These are phyloP conservation scores for Sistotremastrum suecicum DNA, from an alignment of 768 basidiomycete species.

Conservation along the genomic window DNA sequence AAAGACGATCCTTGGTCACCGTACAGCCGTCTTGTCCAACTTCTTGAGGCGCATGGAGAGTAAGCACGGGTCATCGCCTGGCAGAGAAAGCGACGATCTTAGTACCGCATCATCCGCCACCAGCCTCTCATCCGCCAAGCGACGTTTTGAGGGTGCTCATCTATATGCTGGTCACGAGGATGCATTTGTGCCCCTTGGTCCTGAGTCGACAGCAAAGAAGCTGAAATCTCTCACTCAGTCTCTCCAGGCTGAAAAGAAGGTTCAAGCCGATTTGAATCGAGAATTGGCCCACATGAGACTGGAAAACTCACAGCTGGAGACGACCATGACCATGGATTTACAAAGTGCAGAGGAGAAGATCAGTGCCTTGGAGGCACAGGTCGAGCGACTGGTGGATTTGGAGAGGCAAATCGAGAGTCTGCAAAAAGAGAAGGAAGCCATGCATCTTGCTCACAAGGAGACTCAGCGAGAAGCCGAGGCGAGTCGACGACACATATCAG, in stretches of 20 bases:
- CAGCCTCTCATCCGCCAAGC: slow-evolving; percentile 32
- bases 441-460: slow-evolving; percentile 6
- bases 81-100: slow-evolving; percentile 25
- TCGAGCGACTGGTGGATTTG: slow-evolving; percentile 35
- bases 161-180: slow-evolving; percentile 73
- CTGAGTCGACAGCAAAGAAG: slow-evolving; percentile 43
- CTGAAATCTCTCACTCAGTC: slow-evolving; percentile 47
- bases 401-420: slow-evolving; percentile 25
- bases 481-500: slow-evolving; percentile 4
- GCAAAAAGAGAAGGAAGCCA: too few species aligned
- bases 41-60: slow-evolving; percentile 57
- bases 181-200: slow-evolving; percentile 40
- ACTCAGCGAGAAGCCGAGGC: slow-evolving; percentile 18
- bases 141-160: slow-evolving; percentile 70
- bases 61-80: slow-evolving; percentile 20
- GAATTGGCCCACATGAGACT: slow-evolving; percentile 47
- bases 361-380: slow-evolving; percentile 37
- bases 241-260: slow-evolving; percentile 41
- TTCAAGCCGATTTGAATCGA: slow-evolving; percentile 44
- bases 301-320: slow-evolving; percentile 60
- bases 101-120: slow-evolving; percentile 26
- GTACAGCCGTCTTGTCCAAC: slow-evolving; percentile 65
- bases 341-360: slow-evolving; percentile 56
- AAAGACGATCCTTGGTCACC: slow-evolving; percentile 61
- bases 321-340: slow-evolving; percentile 47